A percentile compares a stretch with the other conserved stretches of the same genome.
Conservation (phyloP, 495 filamentous ascomycete species). For the Aspergillus nanangensis region DNA sequence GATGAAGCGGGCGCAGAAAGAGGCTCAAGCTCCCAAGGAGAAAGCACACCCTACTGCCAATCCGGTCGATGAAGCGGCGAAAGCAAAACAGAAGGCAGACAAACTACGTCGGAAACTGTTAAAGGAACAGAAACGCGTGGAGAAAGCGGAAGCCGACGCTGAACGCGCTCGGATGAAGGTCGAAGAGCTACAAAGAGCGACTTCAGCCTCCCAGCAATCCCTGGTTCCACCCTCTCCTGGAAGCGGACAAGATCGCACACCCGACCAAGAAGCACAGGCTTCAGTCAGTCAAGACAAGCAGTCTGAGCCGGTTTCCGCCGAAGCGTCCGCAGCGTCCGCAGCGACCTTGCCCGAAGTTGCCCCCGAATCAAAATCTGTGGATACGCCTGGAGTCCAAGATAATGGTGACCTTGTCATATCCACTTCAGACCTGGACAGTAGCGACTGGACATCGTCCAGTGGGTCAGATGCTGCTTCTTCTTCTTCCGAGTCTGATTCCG, state of each 20-base stretch:
- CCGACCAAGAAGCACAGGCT: background rate
- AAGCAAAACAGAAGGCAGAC: constrained; percentile 46
- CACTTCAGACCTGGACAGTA: constrained; percentile 16
- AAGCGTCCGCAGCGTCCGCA: background rate
- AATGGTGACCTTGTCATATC: constrained; percentile 11
- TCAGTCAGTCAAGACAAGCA: background rate
- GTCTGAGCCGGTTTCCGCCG: background rate
- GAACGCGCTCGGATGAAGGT: constrained; percentile 36
- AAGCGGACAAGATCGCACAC: too few relatives aligned
- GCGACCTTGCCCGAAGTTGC: background rate
- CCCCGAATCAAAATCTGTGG: background rate
- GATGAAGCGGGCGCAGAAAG: constrained; percentile 25
- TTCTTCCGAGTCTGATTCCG: constrained; percentile 27
- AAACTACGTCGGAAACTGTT: constrained; percentile 43
- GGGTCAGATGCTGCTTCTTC: constrained; percentile 20
- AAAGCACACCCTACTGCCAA: constrained; percentile 13
- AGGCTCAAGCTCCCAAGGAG: constrained; percentile 20
- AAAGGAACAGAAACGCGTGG: constrained; percentile 44
- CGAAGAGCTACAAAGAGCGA: constrained; percentile 27
- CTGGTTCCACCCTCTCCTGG: background rate
- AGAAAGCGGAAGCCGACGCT: constrained; percentile 44
- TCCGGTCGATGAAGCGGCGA: constrained; percentile 31
- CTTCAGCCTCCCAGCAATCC: constrained; percentile 5
- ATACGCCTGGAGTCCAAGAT: constrained; percentile 1
- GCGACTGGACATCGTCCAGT: constrained; percentile 35